Conservation (phyloP, 2,329 filamentous ascomycete genomes). For the Colletotrichum abscissum region DNA sequence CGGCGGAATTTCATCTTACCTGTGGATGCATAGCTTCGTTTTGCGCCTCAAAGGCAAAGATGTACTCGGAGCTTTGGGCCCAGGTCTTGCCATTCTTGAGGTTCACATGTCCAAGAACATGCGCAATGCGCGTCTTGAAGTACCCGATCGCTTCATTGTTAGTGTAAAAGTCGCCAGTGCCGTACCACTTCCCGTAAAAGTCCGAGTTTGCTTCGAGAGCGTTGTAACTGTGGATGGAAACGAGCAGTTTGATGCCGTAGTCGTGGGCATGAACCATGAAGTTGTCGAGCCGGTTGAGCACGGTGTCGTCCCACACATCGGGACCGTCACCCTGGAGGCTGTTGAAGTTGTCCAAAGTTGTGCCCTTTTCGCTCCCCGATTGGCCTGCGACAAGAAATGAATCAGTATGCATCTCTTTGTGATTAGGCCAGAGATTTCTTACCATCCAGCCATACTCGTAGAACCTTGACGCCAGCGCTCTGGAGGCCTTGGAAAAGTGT, state of each 20-base stretch:
- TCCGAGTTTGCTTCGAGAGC: conserved; percentile 24
- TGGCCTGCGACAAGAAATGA: background rate
- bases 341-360: background rate
- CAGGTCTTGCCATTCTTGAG: conserved; percentile 35
- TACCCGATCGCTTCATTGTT: conserved; percentile 21
- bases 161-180: conserved; percentile 32
- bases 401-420: background rate
- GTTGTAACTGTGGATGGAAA: conserved; percentile 36
- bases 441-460: background rate
- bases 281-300: conserved; percentile 33
- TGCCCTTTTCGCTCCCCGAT: background rate
- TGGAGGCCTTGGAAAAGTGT: conserved; percentile 38
- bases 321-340: conserved; percentile 21
- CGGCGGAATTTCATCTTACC: background rate
- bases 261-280: conserved; percentile 30
- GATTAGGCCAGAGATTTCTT: background rate
- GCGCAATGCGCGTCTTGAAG: conserved; percentile 33
- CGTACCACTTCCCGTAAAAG: conserved; percentile 35
- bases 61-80: conserved; percentile 38
- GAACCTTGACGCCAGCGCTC: background rate
- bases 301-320: conserved; percentile 32
- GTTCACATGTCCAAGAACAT: conserved; percentile 32
- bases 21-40: conserved; percentile 39
- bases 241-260: conserved; percentile 35
- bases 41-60: conserved; percentile 40